Base-by-base conservation (phyloP, 495 filamentous ascomycete genomes). In the Hyaloscypha variabilis region DNA sequence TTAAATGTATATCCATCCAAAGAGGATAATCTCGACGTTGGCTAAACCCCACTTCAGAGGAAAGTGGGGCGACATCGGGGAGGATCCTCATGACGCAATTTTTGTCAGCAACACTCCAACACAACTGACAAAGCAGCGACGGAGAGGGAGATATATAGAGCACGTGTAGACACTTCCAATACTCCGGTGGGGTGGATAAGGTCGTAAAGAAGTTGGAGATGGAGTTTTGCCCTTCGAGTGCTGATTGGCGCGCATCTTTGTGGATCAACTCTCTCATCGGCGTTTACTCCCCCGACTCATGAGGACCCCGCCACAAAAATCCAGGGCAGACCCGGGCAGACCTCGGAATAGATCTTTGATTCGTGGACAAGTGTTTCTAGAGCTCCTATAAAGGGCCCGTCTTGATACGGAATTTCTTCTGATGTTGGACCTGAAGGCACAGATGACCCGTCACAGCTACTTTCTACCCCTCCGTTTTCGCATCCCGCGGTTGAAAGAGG, bases 221-320 rank as follows among this genome's bases (percentile, higher is more conserved):
- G 39, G 3, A 11, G 11, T 46, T 13, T 46, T 19, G 2, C 39
- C 17, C 39, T 46, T 19, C 39, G 17, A 19, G 6, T 46, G 4
- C 11, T 17, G 4, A 46, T 46, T 46, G 39, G 39, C 19, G 39
- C 39, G 39, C 39, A 46, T 46, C 11, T 46, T 46, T 10, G 24
- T 21, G 30, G 10, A 56, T 29, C 51, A 13, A 5, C 51, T 29
- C 21, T 46, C 24, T 50, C 55, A 19, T 63, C 67, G 67, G 67
- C 39, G 26, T 49, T 60, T 36, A 29, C 8, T 49, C 4, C 39
- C 39, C 67, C 67, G 64, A 66, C 56, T 63, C 56, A 5, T 42
- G 31, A 11, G 50, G 46, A 25, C 63, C 63, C 63, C 52, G 26
- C 62, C 56, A 63, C 39, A 46, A 17, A 46, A 46, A 1, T 1